Conservation (phyloP, 2,329 filamentous ascomycete species). For the Aspergillus pseudoterreus region DNA sequence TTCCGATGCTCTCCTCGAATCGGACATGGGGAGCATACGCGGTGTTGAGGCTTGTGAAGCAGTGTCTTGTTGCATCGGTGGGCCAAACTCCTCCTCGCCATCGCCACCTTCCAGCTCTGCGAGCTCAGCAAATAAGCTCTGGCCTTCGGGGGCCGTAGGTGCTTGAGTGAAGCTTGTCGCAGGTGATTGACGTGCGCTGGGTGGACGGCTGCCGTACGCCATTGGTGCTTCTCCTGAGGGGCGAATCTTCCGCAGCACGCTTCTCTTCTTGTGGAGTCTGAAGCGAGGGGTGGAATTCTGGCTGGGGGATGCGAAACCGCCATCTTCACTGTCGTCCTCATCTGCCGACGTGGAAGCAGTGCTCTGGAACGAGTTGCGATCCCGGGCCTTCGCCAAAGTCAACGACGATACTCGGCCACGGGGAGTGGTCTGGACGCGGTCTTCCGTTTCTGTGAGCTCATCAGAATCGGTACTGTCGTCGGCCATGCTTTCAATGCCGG, state of each 20-base stretch:
- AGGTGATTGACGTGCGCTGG: constrained; percentile 50
- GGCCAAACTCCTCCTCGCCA: constrained; percentile 58
- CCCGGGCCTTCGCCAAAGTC: constrained; percentile 47
- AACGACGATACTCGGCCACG: constrained; percentile 37
- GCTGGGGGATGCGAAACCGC: constrained; percentile 65
- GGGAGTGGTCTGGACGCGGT: constrained; percentile 35
- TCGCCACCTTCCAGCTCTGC: constrained; percentile 71
- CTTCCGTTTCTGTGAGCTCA: constrained; percentile 83
- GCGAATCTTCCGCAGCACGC: constrained; percentile 57
- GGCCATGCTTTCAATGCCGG: constrained; percentile 70
- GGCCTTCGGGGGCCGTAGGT: constrained; percentile 51
- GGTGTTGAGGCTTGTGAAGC: constrained; percentile 39
- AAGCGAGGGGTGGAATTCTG: constrained; percentile 64
- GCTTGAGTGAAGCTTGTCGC: constrained; percentile 50
- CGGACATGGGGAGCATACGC: constrained; percentile 25
- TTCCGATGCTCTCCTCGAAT: constrained; percentile 32
- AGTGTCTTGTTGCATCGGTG: constrained; percentile 34
- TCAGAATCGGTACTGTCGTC: constrained; percentile 65
- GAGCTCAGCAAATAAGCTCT: constrained; percentile 89
- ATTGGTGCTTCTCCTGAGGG: constrained; percentile 44
- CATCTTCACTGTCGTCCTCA: constrained; percentile 61
- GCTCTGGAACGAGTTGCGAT: constrained; percentile 71
- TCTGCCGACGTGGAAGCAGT: constrained; percentile 83
- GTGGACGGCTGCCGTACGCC: constrained; percentile 35
- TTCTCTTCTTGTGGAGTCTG: constrained; percentile 67